Evolutionary conservation across 179 eudicot species (phyloP).

Genomic region (Beta lomatogona): DNA sequence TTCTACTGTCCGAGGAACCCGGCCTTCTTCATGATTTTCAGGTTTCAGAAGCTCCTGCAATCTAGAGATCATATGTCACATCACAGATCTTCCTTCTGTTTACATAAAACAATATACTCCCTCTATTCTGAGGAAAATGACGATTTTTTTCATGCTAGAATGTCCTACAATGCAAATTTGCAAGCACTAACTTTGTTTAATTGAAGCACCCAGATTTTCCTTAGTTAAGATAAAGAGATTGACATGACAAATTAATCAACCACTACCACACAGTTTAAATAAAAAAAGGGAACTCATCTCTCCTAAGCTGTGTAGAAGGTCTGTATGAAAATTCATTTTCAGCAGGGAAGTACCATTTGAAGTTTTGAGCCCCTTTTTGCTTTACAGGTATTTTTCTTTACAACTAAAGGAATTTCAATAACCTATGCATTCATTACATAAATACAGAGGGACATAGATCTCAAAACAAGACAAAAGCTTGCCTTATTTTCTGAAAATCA

Average conservation of each 20-base stretch:
- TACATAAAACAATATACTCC: not conserved
- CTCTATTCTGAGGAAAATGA: not conserved
- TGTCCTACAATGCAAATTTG: not conserved
- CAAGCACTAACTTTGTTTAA: not conserved
- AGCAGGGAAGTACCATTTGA: too few species aligned
- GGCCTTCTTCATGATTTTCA: conserved; percentile 97
- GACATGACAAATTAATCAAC: not conserved
- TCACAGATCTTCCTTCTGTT: not conserved
- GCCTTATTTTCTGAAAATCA: conserved; percentile 97
- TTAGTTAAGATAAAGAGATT: not conserved
- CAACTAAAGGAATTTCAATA: conserved; percentile 5
- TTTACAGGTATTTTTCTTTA: not conserved
- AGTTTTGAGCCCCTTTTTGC: not conserved
- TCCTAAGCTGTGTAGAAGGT: not conserved
- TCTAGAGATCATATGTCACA: conserved; percentile 37
- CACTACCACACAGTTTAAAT: not conserved
- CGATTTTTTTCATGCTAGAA: not conserved
- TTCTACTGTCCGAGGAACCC: conserved; percentile 97
- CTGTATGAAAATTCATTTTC: not conserved
- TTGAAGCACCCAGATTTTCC: not conserved
- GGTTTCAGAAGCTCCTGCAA: conserved; percentile 90
- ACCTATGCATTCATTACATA: not conserved
- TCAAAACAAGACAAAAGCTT: conserved; percentile 13
- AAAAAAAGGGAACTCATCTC: not conserved
- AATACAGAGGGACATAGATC: not conserved